Conservation (phyloP, 345 rosid genomes). For the Syzygium jambos region DNA sequence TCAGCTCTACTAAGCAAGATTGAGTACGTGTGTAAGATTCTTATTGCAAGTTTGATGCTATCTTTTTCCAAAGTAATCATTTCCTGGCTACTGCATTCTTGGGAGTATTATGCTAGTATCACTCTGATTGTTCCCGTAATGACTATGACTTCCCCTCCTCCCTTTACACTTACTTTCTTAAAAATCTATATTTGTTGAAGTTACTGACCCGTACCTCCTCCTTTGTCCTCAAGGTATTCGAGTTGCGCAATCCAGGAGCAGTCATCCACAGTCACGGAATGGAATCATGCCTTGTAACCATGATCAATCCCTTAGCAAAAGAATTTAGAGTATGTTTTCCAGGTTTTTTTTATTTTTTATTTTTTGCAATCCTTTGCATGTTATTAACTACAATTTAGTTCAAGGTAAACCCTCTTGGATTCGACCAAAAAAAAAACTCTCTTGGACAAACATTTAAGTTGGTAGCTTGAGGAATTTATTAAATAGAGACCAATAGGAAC, state of each 20-base stretch:
- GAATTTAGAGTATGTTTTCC: slow-evolving; percentile 68
- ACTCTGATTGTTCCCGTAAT: neutral
- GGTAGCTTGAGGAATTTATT: neutral
- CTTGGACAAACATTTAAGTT: neutral
- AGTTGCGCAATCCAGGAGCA: slow-evolving; percentile 91
- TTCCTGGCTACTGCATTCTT: neutral
- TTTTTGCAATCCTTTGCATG: neutral
- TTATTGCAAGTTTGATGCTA: neutral
- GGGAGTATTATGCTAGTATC: neutral
- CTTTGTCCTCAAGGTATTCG: slow-evolving; percentile 49
- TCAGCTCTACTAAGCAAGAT: neutral
- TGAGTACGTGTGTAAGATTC: neutral
- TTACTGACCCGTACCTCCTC: neutral
- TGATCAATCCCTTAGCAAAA: slow-evolving; percentile 76
- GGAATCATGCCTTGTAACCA: slow-evolving; percentile 92
- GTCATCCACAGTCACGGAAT: slow-evolving; percentile 98
- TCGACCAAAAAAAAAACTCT: neutral
- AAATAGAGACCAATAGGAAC: neutral
- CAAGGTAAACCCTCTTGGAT: neutral
- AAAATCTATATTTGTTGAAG: neutral
- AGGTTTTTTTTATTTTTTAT: neutral
- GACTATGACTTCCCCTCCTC: neutral
- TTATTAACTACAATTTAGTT: neutral
- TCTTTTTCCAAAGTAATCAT: neutral
- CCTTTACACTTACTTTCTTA: neutral